phyloP scores from a whole-genome alignment of 148 eudicot species.

The Amaranthus palmeri region DNA sequence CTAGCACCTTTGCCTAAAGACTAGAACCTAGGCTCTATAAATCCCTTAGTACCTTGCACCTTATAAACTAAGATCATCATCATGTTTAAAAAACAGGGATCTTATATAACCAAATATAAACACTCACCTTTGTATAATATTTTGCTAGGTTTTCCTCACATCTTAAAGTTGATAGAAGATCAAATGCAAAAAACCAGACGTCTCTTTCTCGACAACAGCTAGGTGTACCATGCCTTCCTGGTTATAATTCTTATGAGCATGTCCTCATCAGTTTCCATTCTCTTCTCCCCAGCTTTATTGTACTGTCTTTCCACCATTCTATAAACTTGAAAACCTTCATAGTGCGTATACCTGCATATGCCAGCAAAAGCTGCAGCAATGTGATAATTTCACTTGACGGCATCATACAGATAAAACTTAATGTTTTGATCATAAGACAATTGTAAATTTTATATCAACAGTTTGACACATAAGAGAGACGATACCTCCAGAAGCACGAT shows the following conservation, averaged over 20 bases:
- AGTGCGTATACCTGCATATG: conserved; percentile 47
- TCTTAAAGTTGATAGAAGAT: conserved; percentile 40
- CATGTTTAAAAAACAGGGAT: background rate
- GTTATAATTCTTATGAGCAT: conserved; percentile 62
- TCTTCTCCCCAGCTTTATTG: conserved; percentile 87
- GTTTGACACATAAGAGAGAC: background rate
- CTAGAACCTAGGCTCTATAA: too few species aligned
- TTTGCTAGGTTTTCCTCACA: conserved; percentile 50
- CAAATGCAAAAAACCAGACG: conserved; percentile 39
- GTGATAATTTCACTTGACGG: background rate
- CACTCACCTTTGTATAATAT: conserved; percentile 47
- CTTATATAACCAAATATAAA: background rate
- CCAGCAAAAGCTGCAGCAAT: conserved; percentile 59
- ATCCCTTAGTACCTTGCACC: too few species aligned
- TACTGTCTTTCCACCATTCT: conserved; percentile 64
- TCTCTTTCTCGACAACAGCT: conserved; percentile 66
- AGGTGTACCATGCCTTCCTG: conserved; percentile 73
- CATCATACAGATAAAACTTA: background rate
- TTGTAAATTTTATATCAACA: background rate
- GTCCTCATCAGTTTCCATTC: conserved; percentile 75
- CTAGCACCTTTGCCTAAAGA: too few species aligned
- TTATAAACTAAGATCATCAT: background rate
- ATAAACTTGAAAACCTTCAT: conserved; percentile 81
- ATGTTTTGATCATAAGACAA: background rate
- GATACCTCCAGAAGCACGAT: conserved; percentile 46